Evolutionary conservation across 2,329 filamentous ascomycete genomes (phyloP).

Genomic region (Aspergillaceae sp.): DNA sequence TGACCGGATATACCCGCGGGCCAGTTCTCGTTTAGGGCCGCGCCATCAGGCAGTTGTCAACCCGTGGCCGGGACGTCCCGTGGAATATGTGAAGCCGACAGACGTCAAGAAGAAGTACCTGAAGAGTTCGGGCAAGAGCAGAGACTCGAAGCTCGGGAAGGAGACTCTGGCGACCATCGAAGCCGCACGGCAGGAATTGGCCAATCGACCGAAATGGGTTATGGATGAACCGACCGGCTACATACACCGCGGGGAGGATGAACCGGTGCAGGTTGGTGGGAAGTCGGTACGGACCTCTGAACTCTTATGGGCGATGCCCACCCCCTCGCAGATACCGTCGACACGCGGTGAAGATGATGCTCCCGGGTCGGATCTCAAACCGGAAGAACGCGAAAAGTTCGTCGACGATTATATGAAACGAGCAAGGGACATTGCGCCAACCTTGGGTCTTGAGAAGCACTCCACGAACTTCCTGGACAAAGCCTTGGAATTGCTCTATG

Average conservation of each 20-base stretch:
- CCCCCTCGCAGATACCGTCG: conserved; percentile 40
- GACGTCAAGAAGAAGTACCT: conserved; percentile 73
- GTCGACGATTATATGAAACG: conserved; percentile 70
- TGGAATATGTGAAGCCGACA: conserved; percentile 81
- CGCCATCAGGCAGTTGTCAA: conserved; percentile 81
- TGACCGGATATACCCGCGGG: conserved; percentile 91
- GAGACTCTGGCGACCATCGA: conserved; percentile 72
- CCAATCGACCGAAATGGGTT: conserved; percentile 83
- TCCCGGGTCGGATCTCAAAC: conserved; percentile 26
- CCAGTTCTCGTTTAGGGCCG: conserved; percentile 83
- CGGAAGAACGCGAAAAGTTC: conserved; percentile 44
- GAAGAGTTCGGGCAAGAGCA: conserved; percentile 57
- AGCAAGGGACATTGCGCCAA: conserved; percentile 55
- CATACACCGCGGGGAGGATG: conserved; percentile 72
- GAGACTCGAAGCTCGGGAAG: conserved; percentile 67
- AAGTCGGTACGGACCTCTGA: conserved; percentile 68
- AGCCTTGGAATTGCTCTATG: conserved; percentile 64
- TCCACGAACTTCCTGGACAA: conserved; percentile 86
- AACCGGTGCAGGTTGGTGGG: conserved; percentile 50
- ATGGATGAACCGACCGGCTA: conserved; percentile 87
- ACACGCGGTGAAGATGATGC: conserved; percentile 37
- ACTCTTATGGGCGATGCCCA: conserved; percentile 69
- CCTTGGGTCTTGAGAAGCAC: conserved; percentile 61
- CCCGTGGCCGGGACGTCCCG: conserved; percentile 75
- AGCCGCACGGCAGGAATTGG: conserved; percentile 67